Percentiles rank a stretch among this genome's conserved stretches.
phyloP scores from a whole-genome alignment of 2,329 filamentous ascomycete species.

The Aureobasidium sp. region DNA sequence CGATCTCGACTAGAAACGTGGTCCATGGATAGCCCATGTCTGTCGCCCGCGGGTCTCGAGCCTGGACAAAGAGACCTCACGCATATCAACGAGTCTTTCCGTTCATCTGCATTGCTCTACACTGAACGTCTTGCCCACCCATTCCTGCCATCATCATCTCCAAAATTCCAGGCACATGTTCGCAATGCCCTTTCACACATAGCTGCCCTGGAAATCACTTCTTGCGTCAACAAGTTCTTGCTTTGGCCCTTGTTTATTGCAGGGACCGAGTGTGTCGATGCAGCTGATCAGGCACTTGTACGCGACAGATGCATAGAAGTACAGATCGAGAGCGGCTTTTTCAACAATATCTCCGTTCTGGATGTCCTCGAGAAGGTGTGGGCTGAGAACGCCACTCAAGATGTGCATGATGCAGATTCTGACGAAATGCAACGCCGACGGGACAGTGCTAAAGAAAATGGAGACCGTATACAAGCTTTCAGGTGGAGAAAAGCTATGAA shows the following conservation, averaged over 20 bases:
- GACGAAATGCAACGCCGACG: slow-evolving; percentile 22
- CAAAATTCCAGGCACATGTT: slow-evolving; percentile 76
- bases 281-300: slow-evolving; percentile 69
- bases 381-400: slow-evolving; percentile 33
- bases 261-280: slow-evolving; percentile 79
- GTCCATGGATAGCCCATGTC: slow-evolving; percentile 47
- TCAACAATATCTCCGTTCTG: slow-evolving; percentile 82
- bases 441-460: slow-evolving; percentile 17
- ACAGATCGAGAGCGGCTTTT: slow-evolving; percentile 80
- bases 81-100: slow-evolving; percentile 83
- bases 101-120: slow-evolving; percentile 81
- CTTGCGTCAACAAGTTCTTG: slow-evolving; percentile 74
- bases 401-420: slow-evolving; percentile 17
- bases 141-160: slow-evolving; percentile 60
- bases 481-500: slow-evolving; percentile 44
- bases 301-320: slow-evolving; percentile 76
- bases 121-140: slow-evolving; percentile 80
- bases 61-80: slow-evolving; percentile 63
- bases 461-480: slow-evolving; percentile 32
- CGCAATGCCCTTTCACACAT: slow-evolving; percentile 77
- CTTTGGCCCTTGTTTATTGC: slow-evolving; percentile 90
- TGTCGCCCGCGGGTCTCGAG: slow-evolving; percentile 34
- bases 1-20: slow-evolving; percentile 69
- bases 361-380: slow-evolving; percentile 82
- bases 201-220: slow-evolving; percentile 63